A percentile compares a stretch with the other conserved stretches of the same genome.
Conservation (phyloP, 768 basidiomycete species). For the Leccinum variicolor region DNA sequence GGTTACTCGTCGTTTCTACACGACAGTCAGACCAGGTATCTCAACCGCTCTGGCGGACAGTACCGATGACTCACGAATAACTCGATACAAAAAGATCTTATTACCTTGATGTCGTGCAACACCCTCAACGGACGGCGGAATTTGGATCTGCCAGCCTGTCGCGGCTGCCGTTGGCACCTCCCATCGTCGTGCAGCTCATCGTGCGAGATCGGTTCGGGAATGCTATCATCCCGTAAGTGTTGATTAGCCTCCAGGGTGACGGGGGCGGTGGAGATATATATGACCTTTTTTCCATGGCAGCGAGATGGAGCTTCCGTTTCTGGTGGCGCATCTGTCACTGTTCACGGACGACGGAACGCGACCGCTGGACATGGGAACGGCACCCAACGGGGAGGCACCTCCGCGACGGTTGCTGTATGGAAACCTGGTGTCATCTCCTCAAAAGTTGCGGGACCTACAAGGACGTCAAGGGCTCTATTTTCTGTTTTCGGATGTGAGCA, state of each 20-base stretch:
- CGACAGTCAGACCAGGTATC: constrained; percentile 52
- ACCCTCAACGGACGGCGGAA: constrained; percentile 79
- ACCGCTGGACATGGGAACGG: constrained; percentile 61
- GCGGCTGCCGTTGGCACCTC: constrained; percentile 80
- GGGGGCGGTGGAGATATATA: constrained; percentile 19
- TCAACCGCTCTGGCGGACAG: constrained; percentile 11
- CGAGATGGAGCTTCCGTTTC: constrained; percentile 82
- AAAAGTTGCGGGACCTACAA: constrained; percentile 75
- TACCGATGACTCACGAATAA: constrained; percentile 16
- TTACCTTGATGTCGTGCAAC: constrained; percentile 81
- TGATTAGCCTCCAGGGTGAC: constrained; percentile 16
- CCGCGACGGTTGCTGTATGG: constrained; percentile 74
- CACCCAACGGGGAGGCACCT: constrained; percentile 40
- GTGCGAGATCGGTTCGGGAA: constrained; percentile 72
- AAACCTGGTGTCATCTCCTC: constrained; percentile 78
- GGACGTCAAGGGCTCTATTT: constrained; percentile 84
- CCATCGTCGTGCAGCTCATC: constrained; percentile 75
- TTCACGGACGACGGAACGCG: constrained; percentile 65
- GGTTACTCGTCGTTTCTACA: constrained; percentile 58
- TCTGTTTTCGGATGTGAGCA: constrained; percentile 87
- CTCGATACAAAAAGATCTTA: constrained; percentile 49
- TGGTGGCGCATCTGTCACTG: constrained; percentile 79
- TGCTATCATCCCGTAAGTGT: constrained; percentile 72
- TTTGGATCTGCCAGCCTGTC: constrained; percentile 73
- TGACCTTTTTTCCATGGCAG: constrained; percentile 39